Base-by-base conservation (phyloP, 805 yeast genomes). In the Starmerella stellata region DNA sequence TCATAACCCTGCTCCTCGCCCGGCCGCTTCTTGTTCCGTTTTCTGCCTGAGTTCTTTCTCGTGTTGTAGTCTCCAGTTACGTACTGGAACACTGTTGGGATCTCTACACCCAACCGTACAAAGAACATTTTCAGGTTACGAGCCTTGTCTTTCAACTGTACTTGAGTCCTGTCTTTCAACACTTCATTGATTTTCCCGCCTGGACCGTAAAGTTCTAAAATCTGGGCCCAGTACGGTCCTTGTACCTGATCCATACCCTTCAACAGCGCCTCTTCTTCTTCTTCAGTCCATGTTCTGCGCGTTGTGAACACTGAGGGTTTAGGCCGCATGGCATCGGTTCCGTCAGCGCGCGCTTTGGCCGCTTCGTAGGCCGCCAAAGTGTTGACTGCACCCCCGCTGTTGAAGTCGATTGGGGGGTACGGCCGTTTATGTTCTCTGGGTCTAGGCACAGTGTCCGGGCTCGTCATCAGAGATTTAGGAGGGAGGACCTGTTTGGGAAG, bases 161-260 rank as follows among this genome's bases (percentile, higher is more conserved):
- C 81, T 52, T 83, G 93, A 3, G 78, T 76, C 54, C 98, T 66
- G 54, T 82, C 79, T 57, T 82, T 87, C 48, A 90, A 65, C 1
- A 75, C 71, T 55, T 90, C 96, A 30, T 75, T 73, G 20, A 78
- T 66, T 34, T 75, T 68, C 3, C 98, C 98, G 7, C 96, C 96
- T 3, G 93, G 79, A 2, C 98, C 98, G 55, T 78, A 79, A n/a
- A 78, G 60, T 51, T 80, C 94, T 35, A 87, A 59, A 38, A 90
- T 90, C 39, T 78, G 78, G 2, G 93, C 67, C 98, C 98, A 90
- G 47, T 78, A 81, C 0, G 96, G 93, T 1, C 98, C 98, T 46
- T 76, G 72, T 18, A 72, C 63, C 17, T 55, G 57, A 46, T 78
- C 78, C 41, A 90, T 63, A 0, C 95, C 96, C 38, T 73, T 74